Conservation (phyloP, 495 filamentous ascomycete genomes). For the Penicillium subrubescens region DNA sequence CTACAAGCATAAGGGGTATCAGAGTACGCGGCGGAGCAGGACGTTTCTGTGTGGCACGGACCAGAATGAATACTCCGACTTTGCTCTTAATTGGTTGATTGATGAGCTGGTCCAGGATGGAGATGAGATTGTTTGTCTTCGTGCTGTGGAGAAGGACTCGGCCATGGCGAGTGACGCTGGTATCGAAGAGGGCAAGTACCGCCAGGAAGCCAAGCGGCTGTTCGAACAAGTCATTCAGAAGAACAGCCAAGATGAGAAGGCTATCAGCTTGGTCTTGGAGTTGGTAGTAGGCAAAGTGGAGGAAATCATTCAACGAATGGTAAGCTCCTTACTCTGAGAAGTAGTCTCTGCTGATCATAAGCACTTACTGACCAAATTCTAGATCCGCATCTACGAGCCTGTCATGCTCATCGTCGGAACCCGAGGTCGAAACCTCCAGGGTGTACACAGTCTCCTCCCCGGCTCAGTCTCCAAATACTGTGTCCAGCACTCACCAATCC, state of each 20-base stretch:
- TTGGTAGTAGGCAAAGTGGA: slow-evolving; percentile 91
- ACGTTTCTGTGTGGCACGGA: slow-evolving; percentile 95
- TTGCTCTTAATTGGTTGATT: slow-evolving; percentile 90
- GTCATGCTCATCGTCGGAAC: slow-evolving; percentile 96
- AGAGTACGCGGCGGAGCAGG: slow-evolving; percentile 77
- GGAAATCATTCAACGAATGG: slow-evolving; percentile 90
- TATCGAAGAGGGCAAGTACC: slow-evolving; percentile 74
- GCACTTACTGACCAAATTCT: slow-evolving; percentile 17
- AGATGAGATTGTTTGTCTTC: slow-evolving; percentile 91
- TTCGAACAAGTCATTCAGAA: slow-evolving; percentile 80
- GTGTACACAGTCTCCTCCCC: slow-evolving; percentile 86
- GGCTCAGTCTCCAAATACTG: slow-evolving; percentile 97
- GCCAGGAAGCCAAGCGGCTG: slow-evolving; percentile 73
- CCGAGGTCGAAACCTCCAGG: slow-evolving; percentile 80
- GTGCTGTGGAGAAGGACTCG: slow-evolving; percentile 85
- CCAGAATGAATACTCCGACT: slow-evolving; percentile 93
- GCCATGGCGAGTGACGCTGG: slow-evolving; percentile 68
- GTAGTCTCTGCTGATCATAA: neutral
- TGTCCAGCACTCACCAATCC: slow-evolving; percentile 91
- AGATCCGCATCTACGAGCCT: slow-evolving; percentile 95
- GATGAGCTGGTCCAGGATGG: slow-evolving; percentile 96
- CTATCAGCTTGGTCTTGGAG: slow-evolving; percentile 86
- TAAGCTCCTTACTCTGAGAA: slow-evolving; percentile 42
- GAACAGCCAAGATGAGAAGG: slow-evolving; percentile 74
- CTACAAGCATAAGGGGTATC: slow-evolving; percentile 87